Evolutionary conservation across 768 basidiomycete species (phyloP).

Genomic region (Suillus weaverae): DNA sequence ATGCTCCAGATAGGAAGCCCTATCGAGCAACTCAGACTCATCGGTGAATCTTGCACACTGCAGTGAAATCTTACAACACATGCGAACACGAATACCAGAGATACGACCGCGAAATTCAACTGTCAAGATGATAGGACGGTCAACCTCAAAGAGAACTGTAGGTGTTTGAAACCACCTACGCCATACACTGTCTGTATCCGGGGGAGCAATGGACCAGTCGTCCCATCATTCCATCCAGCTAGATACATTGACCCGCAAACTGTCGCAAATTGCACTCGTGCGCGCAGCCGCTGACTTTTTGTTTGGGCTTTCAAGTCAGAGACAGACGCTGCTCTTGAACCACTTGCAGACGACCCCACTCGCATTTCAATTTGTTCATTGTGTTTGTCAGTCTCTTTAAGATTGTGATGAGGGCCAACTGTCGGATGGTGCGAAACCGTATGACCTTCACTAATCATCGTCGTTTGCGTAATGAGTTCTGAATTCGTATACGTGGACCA

Average conservation of each 20-base stretch:
- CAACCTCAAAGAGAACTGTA: neutral
- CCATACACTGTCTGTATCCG: constrained; percentile 61
- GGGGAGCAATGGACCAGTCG: constrained; percentile 72
- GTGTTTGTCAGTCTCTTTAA: neutral
- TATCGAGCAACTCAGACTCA: constrained; percentile 5
- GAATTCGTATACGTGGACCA: neutral
- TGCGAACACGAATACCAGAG: constrained; percentile 54
- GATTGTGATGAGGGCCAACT: neutral
- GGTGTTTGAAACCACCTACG: constrained; percentile 26
- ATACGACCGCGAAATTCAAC: constrained; percentile 54
- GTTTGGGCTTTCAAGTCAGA: constrained; percentile 11
- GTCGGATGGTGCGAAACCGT: neutral
- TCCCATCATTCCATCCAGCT: constrained; percentile 78
- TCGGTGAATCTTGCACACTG: neutral
- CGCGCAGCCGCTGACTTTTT: constrained; percentile 12
- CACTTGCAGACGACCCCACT: neutral
- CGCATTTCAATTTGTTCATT: neutral
- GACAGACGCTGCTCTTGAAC: neutral
- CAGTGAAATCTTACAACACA: constrained; percentile 36
- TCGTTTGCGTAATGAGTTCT: neutral
- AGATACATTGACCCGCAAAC: constrained; percentile 60
- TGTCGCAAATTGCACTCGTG: constrained; percentile 49
- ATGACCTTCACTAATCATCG: too few species aligned
- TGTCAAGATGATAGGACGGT: constrained; percentile 19
- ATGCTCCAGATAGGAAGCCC: constrained; percentile 36